These are phyloP conservation scores for Aspergillus egyptiacus DNA, from an alignment of 495 filamentous ascomycete species.

Conservation along the genomic window DNA sequence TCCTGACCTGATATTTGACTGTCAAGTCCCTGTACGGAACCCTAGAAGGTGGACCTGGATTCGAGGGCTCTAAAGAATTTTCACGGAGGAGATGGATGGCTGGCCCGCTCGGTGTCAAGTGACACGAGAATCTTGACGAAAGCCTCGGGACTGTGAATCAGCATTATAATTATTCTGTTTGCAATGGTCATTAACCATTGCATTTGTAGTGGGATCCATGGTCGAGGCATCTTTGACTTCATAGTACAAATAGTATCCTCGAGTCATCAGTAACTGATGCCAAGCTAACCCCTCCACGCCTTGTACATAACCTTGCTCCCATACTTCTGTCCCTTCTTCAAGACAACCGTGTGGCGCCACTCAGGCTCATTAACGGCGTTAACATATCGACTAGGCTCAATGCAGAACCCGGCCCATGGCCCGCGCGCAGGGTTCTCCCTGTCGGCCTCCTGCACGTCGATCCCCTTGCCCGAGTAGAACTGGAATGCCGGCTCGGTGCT, in stretches of 20 bases:
- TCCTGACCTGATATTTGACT: no score
- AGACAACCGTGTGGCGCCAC: slow-evolving; percentile 68
- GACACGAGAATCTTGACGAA: no score
- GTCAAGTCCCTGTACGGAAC: no score
- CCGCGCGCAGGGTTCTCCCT: slow-evolving; percentile 54
- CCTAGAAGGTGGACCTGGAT: no score
- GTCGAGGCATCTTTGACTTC: neutral
- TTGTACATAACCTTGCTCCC: slow-evolving; percentile 73
- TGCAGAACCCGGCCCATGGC: slow-evolving; percentile 70
- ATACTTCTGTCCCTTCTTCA: slow-evolving; percentile 75
- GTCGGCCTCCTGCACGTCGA: slow-evolving; percentile 66
- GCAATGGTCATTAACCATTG: no score
- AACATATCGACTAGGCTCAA: slow-evolving; percentile 86
- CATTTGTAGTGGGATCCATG: neutral
- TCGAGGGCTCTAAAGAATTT: no score
- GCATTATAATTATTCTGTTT: no score
- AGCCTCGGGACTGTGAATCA: no score
- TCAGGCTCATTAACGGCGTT: slow-evolving; percentile 76
- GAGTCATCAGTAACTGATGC: neutral
- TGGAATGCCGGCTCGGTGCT: slow-evolving; percentile 95
- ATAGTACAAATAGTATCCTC: no score
- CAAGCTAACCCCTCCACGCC: slow-evolving; percentile 59
- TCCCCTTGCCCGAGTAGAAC: slow-evolving; percentile 85
- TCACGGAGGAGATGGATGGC: no score
- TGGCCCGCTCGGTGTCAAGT: no score